Evolutionary conservation across 257 asterid species (phyloP).

Genomic region (Avicennia marina): DNA sequence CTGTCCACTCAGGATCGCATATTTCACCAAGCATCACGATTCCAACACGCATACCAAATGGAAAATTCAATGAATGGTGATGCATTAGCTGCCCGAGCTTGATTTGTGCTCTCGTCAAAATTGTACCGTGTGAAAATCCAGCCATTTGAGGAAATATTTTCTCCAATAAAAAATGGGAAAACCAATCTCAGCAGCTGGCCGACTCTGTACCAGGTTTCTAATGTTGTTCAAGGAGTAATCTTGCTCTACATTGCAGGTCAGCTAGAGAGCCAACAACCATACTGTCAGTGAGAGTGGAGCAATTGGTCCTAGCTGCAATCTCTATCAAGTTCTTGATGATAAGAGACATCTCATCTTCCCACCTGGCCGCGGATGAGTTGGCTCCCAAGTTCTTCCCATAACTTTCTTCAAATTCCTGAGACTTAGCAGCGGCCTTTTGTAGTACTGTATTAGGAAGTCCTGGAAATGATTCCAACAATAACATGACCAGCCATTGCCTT

Average conservation of each 20-base stretch:
- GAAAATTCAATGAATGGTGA: too few relatives aligned
- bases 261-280: conserved; percentile 23
- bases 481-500: not conserved
- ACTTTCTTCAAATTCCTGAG: conserved; percentile 64
- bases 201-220: conserved; percentile 13
- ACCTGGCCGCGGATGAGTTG: conserved; percentile 14
- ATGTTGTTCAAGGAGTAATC: conserved; percentile 44
- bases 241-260: conserved; percentile 53
- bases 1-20: too few relatives aligned
- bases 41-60: too few relatives aligned
- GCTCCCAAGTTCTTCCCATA: conserved; percentile 37
- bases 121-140: too few relatives aligned
- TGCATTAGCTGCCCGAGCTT: too few relatives aligned
- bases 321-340: conserved; percentile 37
- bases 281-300: conserved; percentile 11
- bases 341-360: conserved; percentile 39
- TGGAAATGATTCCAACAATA: conserved; percentile 27
- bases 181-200: too few relatives aligned
- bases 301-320: conserved; percentile 20
- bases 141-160: too few relatives aligned
- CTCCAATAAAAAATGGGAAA: too few relatives aligned
- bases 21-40: too few relatives aligned
- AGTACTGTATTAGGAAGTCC: conserved; percentile 87
- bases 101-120: too few relatives aligned
- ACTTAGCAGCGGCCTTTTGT: conserved; percentile 65